These are phyloP conservation scores for Apiospora koreana DNA, from an alignment of 2,329 filamentous ascomycete genomes.

Conservation along the genomic window DNA sequence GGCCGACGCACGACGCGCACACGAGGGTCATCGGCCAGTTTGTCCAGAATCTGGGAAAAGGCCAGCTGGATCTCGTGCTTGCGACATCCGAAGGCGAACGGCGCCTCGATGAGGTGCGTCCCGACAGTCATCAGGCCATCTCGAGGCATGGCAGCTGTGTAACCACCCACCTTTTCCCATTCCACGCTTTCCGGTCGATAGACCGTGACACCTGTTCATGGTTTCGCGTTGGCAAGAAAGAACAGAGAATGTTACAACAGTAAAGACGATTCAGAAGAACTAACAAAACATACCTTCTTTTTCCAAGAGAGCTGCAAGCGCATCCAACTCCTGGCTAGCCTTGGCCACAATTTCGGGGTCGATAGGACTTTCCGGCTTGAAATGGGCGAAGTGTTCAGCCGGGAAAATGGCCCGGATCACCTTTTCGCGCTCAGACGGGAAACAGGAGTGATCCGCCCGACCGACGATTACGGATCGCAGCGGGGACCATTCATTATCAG, in stretches of 20 bases:
- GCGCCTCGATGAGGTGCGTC: neutral
- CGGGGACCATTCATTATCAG: conserved; percentile 29
- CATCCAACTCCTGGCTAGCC: neutral
- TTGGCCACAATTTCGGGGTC: neutral
- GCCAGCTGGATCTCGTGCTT: neutral
- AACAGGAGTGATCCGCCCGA: conserved; percentile 19
- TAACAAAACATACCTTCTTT: too few species aligned
- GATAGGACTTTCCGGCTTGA: neutral
- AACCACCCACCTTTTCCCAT: neutral
- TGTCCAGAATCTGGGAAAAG: neutral
- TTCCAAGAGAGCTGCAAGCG: neutral
- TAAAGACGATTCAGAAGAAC: too few species aligned
- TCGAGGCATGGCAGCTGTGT: neutral
- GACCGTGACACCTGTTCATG: neutral
- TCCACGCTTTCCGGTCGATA: neutral
- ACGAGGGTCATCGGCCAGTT: neutral
- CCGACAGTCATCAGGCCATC: neutral
- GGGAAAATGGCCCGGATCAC: neutral
- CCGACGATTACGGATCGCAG: conserved; percentile 29
- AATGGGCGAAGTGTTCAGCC: neutral
- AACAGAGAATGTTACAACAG: too few species aligned
- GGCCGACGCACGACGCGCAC: neutral
- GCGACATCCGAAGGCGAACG: neutral
- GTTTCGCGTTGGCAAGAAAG: too few species aligned
- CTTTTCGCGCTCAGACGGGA: neutral